Percentiles rank a stretch among this genome's conserved stretches.
Conservation (phyloP, 768 basidiomycete genomes). For the Crassisporium funariophilum region DNA sequence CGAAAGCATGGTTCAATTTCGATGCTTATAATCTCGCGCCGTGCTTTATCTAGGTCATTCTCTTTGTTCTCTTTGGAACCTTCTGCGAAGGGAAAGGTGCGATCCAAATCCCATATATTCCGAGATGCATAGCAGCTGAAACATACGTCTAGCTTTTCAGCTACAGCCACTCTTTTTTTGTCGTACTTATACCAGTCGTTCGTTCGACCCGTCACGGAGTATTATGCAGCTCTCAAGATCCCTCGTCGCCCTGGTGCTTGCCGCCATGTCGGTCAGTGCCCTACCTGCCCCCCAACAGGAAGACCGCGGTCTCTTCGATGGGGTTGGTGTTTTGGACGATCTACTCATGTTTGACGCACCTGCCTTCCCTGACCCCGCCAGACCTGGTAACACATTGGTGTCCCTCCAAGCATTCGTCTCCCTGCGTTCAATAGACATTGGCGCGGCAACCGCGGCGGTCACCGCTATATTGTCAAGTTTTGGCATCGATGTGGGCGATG, state of each 20-base stretch:
- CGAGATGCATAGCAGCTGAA: no score
- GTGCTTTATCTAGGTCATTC: neutral
- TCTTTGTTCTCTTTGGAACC: neutral
- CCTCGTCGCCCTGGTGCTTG: constrained; percentile 9
- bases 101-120: neutral
- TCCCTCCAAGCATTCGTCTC: constrained; percentile 40
- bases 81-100: constrained; percentile 5
- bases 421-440: constrained; percentile 29
- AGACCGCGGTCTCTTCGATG: constrained; percentile 17
- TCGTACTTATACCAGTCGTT: neutral
- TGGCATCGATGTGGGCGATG: constrained; percentile 33
- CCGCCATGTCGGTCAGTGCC: constrained; percentile 8
- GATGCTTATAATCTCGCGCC: no score
- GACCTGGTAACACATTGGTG: constrained; percentile 32
- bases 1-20: neutral
- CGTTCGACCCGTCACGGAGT: constrained; percentile 5
- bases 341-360: constrained; percentile 42
- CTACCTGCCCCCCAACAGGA: constrained; percentile 3
- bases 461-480: constrained; percentile 23
- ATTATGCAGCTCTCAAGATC: constrained; percentile 8
- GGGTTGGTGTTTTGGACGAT: constrained; percentile 30
- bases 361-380: constrained; percentile 38
- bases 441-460: constrained; percentile 22
- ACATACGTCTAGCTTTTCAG: no score
- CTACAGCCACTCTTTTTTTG: neutral